Percentiles rank a stretch among this genome's conserved stretches.
phyloP scores from a whole-genome alignment of 2,329 filamentous ascomycete species.

The Hansfordia pulvinata region DNA sequence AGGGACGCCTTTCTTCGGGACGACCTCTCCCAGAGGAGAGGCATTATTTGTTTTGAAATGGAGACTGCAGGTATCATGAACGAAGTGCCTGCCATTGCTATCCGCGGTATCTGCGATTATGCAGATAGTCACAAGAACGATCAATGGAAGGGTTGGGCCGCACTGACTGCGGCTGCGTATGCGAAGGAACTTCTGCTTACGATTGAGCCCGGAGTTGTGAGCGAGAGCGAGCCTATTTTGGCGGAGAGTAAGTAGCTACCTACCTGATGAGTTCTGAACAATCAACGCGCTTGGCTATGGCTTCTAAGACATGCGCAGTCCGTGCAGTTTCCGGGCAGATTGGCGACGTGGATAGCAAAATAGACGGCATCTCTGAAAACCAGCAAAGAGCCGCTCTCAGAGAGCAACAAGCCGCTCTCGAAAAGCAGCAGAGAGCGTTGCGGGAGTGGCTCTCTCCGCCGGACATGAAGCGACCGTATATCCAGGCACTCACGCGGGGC shows the following conservation, averaged over 20 bases:
- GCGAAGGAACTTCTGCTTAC: conserved; percentile 1
- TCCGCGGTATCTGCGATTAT: conserved; percentile 1
- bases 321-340: not conserved
- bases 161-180: not conserved
- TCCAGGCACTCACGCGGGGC: no score
- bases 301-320: no score
- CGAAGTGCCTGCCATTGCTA: not conserved
- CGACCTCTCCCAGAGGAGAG: not conserved
- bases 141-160: not conserved
- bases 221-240: conserved; percentile 6
- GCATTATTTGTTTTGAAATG: not conserved
- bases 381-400: not conserved
- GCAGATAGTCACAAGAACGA: not conserved
- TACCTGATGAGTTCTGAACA: no score
- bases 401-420: no score
- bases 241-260: no score
- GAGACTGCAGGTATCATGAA: not conserved
- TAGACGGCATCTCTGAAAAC: not conserved
- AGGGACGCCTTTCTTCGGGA: not conserved
- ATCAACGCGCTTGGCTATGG: no score
- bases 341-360: not conserved
- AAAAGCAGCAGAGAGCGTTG: no score
- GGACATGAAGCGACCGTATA: no score
- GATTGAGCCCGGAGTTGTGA: conserved; percentile 1
- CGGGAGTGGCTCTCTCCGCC: conserved; percentile 1